Evolutionary conservation across 2,329 filamentous ascomycete genomes (phyloP).

Genomic region (Penicillium sp.): DNA sequence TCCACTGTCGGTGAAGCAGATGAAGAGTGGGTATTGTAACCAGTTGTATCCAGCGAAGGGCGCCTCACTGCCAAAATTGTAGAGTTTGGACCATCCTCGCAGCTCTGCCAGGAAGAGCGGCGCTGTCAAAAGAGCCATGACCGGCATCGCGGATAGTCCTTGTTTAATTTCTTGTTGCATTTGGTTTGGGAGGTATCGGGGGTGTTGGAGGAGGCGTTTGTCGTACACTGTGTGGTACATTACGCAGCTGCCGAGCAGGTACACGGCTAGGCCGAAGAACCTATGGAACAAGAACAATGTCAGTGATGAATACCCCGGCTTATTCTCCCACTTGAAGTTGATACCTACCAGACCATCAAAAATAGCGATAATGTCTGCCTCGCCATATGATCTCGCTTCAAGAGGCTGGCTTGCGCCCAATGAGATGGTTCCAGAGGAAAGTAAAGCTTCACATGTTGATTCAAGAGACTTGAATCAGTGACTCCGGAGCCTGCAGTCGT

Average conservation of each 20-base stretch:
- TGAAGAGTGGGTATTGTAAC: conserved; percentile 82
- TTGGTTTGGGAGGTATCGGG: conserved; percentile 92
- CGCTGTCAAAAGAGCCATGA: conserved; percentile 78
- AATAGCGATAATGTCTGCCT: conserved; percentile 35
- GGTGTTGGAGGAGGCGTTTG: conserved; percentile 81
- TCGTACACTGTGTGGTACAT: conserved; percentile 90
- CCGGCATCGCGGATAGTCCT: conserved; percentile 71
- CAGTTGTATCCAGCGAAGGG: conserved; percentile 76
- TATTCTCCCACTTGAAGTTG: too few relatives aligned
- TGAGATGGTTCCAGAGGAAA: conserved; percentile 29
- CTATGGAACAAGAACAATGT: conserved; percentile 48
- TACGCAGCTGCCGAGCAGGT: conserved; percentile 78
- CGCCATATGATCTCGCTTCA: conserved; percentile 33
- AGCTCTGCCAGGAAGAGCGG: conserved; percentile 82
- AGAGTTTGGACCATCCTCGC: conserved; percentile 80
- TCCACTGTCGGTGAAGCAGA: conserved; percentile 81
- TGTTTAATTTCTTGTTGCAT: conserved; percentile 81
- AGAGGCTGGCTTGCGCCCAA: conserved; percentile 31
- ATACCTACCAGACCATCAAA: conserved; percentile 31
- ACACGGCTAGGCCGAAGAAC: conserved; percentile 79
- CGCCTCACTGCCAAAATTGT: conserved; percentile 72
- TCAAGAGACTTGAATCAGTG: conserved; percentile 13
- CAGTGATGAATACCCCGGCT: neutral
- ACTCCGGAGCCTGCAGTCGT: neutral
- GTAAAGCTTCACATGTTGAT: conserved; percentile 32